Evolutionary conservation across 331 rosid species (phyloP), one percentile per base, ranked within the genome.

Genomic region (Pyrus hybrid): DNA sequence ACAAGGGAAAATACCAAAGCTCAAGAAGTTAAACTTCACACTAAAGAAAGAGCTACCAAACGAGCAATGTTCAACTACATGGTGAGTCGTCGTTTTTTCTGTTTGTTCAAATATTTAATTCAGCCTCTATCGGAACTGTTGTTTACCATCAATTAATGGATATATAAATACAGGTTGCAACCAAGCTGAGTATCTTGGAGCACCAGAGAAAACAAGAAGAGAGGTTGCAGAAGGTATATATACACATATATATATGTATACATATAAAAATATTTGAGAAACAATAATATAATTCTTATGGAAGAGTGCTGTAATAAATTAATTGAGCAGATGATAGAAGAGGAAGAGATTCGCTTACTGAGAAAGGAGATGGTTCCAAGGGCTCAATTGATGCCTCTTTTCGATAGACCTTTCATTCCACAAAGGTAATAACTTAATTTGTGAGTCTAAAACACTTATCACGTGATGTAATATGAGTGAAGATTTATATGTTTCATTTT

Each of bases 341-440:
- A 94, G 80, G 97, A 94, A 86, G 95, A 91, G 86, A 70, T 92
- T 78, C 95, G 97, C 70, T 56, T 85, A 85, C 75, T 94, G 69
- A 92, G 99, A 85, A 90, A 94, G 90, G 99, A 94, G 71, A 88
- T 94, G 99, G 49, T 94, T 79, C 99, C 99, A 63, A 88, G 96
- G 86, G 99, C 99, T 84, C 96, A 92, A 67, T 76, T 94, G 74
- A 94, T 94, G 99, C 99, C 99, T 43, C 85, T 86, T 79, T 94
- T 94, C 76, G 95, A 94, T 63, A 86, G 89, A 78, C 97, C 99
- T 77, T 94, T 90, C 86, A 81, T 63, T 23, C 99, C 99, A 25
- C 95, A 90, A 80, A 86, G 99, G 97, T 93, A 84, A 22, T 9
- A 37, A 37, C 45, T 37, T 37, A 9, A 37, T 37, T 37, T 9